A percentile compares a stretch with the other conserved stretches of the same genome.
Conservation (phyloP, 495 filamentous ascomycete species). For the Margaritispora aquatica region DNA sequence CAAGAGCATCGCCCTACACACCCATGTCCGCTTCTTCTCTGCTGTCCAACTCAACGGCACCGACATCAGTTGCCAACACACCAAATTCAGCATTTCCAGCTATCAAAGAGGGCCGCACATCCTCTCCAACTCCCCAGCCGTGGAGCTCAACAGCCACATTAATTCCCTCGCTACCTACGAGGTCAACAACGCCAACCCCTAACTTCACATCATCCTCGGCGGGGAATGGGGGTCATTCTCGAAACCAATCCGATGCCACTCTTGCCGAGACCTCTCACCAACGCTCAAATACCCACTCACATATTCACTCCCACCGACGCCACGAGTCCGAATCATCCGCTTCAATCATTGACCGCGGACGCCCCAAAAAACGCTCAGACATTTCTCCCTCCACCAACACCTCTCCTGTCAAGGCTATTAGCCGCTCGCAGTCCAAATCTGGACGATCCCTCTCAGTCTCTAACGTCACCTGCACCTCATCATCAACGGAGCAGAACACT, state of each 20-base stretch:
- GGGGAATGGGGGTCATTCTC: constrained; percentile 16
- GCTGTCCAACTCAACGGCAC: constrained; percentile 33
- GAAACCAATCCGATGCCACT: constrained; percentile 28
- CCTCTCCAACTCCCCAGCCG: constrained; percentile 21
- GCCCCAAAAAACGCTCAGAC: constrained; percentile 43
- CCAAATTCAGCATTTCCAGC: constrained; percentile 34
- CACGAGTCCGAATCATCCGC: constrained; percentile 44
- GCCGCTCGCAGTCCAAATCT: neutral
- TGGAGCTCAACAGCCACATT: constrained; percentile 13
- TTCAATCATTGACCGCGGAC: constrained; percentile 53
- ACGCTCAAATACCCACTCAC: constrained; percentile 1
- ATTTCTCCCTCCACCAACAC: constrained; percentile 3
- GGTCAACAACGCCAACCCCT: constrained; percentile 23
- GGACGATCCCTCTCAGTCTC: constrained; percentile 13
- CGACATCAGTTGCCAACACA: constrained; percentile 33
- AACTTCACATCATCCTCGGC: constrained; percentile 14
- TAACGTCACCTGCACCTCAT: neutral
- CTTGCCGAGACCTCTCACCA: neutral
- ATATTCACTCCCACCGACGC: constrained; percentile 35
- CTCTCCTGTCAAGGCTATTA: constrained; percentile 6
- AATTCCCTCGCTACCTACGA: neutral
- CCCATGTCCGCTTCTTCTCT: constrained; percentile 35
- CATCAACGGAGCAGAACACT: neutral
- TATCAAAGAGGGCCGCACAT: constrained; percentile 33
- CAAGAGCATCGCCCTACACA: constrained; percentile 30